Base-by-base conservation (phyloP, 768 basidiomycete genomes). In the Atractiella rhizophila region DNA sequence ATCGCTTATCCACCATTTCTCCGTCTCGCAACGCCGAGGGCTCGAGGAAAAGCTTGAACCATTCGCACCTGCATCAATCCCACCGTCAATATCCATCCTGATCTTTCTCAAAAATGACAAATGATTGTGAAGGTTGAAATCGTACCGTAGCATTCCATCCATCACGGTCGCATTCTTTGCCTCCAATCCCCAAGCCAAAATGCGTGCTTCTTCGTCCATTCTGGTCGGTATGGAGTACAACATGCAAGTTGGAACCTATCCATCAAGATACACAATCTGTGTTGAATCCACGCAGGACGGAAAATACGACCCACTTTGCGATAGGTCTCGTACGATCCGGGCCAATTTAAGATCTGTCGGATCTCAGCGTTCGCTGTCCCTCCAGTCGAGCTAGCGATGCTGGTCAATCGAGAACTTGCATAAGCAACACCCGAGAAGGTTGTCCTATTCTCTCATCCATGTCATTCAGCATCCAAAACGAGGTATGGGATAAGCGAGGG, bases 331-430 rank as follows among this genome's bases (percentile, higher is more conserved):
- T 72, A 68, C 2, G 75, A 75, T 5, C 77, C 78, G 0, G 77
- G 80, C 81, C 81, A 85, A 44, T 68, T 68, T 15, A 85, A 59
- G 41, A 85, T 80, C 54, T 83, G 80, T 48, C 81, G 81, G 4
- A 82, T 67, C 48, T 66, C n/a, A n/a, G n/a, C n/a, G n/a, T n/a
- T n/a, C n/a, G n/a, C n/a, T n/a, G 66, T 13, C 82, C 82, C 0
- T 67, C 68, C 9, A 75, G 69, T 43, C n/a, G n/a, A n/a, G n/a
- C n/a, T n/a, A n/a, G n/a, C n/a, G n/a, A n/a, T n/a, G n/a, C n/a
- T n/a, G n/a, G n/a, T n/a, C n/a, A 82, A 76, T 47, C 81, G 72
- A 10, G 79, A 75, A 7, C 79, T 82, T 6, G 76, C 80, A 52
- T 78, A 86, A 1, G 81, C 52, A 27, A 53, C 48, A 10, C 52